These are phyloP conservation scores for Lichtheimia ramosa DNA, from an alignment of 371 early-diverging fungal species.

Conservation along the genomic window DNA sequence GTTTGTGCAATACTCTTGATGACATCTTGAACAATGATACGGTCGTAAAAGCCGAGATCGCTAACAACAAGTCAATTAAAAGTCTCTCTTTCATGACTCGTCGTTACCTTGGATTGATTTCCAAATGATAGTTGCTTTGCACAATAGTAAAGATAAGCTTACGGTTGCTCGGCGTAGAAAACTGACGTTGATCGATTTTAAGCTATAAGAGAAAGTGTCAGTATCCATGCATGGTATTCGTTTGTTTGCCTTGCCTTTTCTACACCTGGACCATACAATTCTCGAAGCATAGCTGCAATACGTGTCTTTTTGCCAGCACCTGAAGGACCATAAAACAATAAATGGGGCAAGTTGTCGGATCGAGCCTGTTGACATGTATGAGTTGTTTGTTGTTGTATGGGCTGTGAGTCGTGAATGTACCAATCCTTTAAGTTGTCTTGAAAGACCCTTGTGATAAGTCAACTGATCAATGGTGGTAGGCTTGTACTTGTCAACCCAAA, in stretches of 20 bases:
- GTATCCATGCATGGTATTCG: too few species aligned
- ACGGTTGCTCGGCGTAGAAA: slow-evolving; percentile 79
- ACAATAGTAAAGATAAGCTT: slow-evolving; percentile 86
- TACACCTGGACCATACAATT: slow-evolving; percentile 91
- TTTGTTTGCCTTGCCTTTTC: slow-evolving; percentile 69
- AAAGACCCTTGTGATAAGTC: slow-evolving; percentile 78
- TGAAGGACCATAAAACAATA: slow-evolving; percentile 95
- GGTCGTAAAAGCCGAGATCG: slow-evolving; percentile 95
- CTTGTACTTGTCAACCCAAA: slow-evolving; percentile 98
- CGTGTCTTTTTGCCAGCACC: slow-evolving; percentile 99
- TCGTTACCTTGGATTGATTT: slow-evolving; percentile 85
- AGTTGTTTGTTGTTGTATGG: neutral
- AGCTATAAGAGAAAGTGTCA: slow-evolving; percentile 50
- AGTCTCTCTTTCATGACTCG: neutral
- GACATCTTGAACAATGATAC: slow-evolving; percentile 94
- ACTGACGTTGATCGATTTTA: slow-evolving; percentile 85
- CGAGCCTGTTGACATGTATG: slow-evolving; percentile 52
- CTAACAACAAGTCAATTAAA: slow-evolving; percentile 30
- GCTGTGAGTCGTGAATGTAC: slow-evolving; percentile 36
- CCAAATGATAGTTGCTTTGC: slow-evolving; percentile 91
- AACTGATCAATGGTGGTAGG: slow-evolving; percentile 88
- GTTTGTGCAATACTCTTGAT: slow-evolving; percentile 98
- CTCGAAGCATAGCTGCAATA: slow-evolving; percentile 79
- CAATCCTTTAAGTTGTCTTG: slow-evolving; percentile 75
- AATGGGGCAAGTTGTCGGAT: slow-evolving; percentile 90